Evolutionary conservation across 768 basidiomycete species (phyloP).

Genomic region (Holtermanniella nyarrowii): DNA sequence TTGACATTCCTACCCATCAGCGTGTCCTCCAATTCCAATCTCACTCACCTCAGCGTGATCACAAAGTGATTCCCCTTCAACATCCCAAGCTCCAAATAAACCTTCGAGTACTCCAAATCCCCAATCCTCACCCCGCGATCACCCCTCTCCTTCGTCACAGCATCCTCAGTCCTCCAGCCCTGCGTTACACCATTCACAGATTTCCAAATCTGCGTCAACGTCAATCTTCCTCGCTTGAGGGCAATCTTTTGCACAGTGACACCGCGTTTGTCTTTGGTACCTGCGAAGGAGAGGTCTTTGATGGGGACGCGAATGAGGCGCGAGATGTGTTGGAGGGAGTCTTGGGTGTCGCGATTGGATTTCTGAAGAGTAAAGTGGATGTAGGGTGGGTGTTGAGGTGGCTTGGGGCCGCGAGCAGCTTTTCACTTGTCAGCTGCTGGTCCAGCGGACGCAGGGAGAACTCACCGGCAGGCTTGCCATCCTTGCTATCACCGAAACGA

Average conservation of each 20-base stretch:
- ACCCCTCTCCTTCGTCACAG: slow-evolving; percentile 61
- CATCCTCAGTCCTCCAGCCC: slow-evolving; percentile 49
- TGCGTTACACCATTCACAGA: slow-evolving; percentile 57
- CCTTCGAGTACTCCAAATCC: slow-evolving; percentile 74
- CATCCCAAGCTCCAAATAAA: slow-evolving; percentile 82
- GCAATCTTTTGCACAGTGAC: slow-evolving; percentile 84
- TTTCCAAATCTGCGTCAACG: slow-evolving; percentile 77
- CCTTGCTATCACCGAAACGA: background rate
- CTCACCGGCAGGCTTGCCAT: background rate
- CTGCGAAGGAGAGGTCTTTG: slow-evolving; percentile 80
- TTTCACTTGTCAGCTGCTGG: background rate
- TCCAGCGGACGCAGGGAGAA: background rate
- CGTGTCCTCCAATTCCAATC: background rate
- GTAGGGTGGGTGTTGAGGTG: slow-evolving; percentile 49
- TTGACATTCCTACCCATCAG: slow-evolving; percentile 61
- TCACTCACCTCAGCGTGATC: slow-evolving; percentile 73
- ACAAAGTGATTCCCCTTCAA: slow-evolving; percentile 91
- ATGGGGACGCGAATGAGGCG: slow-evolving; percentile 63
- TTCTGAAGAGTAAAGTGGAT: slow-evolving; percentile 96
- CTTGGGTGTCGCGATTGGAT: slow-evolving; percentile 94
- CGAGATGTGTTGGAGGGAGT: slow-evolving; percentile 70
- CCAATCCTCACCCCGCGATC: slow-evolving; percentile 82
- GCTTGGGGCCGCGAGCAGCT: slow-evolving; percentile 2
- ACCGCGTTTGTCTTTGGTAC: slow-evolving; percentile 96
- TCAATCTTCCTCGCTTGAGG: slow-evolving; percentile 38